phyloP scores from a whole-genome alignment of 179 eudicot species.

The Beta corolliflora region DNA sequence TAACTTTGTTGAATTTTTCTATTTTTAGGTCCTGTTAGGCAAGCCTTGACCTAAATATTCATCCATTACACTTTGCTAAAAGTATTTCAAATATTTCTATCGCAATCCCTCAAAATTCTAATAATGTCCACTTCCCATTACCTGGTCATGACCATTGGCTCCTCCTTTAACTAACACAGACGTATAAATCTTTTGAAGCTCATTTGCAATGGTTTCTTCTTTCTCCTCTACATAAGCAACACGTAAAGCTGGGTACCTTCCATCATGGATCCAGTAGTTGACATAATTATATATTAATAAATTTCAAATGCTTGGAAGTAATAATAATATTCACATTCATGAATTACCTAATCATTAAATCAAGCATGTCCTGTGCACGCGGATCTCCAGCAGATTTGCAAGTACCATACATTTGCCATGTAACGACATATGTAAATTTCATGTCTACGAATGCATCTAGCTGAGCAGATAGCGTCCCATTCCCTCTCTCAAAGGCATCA shows the following conservation, averaged over 20 bases:
- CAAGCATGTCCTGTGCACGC: constrained; percentile 83
- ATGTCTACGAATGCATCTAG: constrained; percentile 88
- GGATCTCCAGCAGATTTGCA: constrained; percentile 80
- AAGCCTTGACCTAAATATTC: too few relatives aligned
- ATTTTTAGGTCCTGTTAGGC: too few relatives aligned
- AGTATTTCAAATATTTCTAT: background rate
- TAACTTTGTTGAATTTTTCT: background rate
- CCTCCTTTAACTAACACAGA: constrained; percentile 92
- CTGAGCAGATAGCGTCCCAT: constrained; percentile 76
- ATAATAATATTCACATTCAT: background rate
- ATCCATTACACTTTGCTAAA: background rate
- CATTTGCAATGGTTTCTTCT: constrained; percentile 46
- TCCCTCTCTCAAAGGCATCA: constrained; percentile 70
- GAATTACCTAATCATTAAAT: constrained; percentile 71
- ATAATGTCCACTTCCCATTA: constrained; percentile 23
- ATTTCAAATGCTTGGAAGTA: background rate
- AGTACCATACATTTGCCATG: constrained; percentile 90
- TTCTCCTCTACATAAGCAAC: constrained; percentile 95
- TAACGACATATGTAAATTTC: constrained; percentile 80
- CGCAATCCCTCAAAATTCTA: background rate
- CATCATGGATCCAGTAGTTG: constrained; percentile 24
- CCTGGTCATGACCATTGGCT: constrained; percentile 88
- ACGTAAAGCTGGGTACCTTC: constrained; percentile 87
- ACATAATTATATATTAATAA: background rate
- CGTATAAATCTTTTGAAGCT: constrained; percentile 59